Evolutionary conservation across 164 flowering plant genomes (phyloP), one percentile per base, ranked within the genome.

Genomic region (Tinospora cordifolia): DNA sequence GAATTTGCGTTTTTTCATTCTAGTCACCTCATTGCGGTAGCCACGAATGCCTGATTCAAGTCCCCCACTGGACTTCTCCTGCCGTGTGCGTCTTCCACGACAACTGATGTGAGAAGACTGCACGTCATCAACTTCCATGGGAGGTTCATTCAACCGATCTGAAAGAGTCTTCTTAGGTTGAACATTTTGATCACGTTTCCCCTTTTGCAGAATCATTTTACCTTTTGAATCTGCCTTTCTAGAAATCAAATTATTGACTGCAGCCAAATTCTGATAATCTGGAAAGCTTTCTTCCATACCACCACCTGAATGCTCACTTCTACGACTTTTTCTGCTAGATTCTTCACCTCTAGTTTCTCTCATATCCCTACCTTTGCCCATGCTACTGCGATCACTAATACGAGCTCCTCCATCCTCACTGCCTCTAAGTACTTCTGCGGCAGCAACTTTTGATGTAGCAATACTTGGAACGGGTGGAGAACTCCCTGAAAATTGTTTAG

Each of bases 1-100:
- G 74, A 88, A 78, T 71, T 80, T 95, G 57, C 87, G 89, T 79
- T 85, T 87, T 75, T 80, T 91, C 22, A n/a, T 80, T 79, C 85
- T 81, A 72, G 73, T 79, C 64, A 76, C 30, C 68, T 83, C 86
- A 58, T 78, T 81, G 74, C 80, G 62, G 65, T 78, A 70, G 27
- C 85, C 79, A 69, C 75, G 84, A 70, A 59, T 63, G 47, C 80
- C 74, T 47, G 80, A 68, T 73, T 77, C 87, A 30, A 76, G 80
- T 60, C 75, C 87, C 65, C 77, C 83, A 25, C 69, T 65, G 67
- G 46, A 24, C 75, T 70, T 84, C 36, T 81, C 84, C 22, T 36
- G 60, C 63, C 60, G 72, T 24, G 65, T 22, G 41, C 26, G 74
- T 27, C 82, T 79, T 49, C 75, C 84, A 72, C 69, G 84, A 19